Conservation (phyloP, 1,139 yeast species). For the Protomyces macrosporus region DNA sequence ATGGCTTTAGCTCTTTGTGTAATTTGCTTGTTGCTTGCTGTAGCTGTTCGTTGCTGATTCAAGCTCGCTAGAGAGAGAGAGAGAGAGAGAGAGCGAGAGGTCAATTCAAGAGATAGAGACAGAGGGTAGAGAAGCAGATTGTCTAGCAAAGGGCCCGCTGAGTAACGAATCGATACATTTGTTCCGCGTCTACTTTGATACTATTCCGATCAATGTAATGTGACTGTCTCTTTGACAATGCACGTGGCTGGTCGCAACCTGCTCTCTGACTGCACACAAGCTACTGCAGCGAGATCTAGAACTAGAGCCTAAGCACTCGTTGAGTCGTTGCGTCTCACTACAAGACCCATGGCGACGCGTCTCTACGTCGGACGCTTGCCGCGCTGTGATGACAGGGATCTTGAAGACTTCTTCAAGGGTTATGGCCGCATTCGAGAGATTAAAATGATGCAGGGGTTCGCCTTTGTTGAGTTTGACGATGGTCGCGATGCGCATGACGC, state of each 20-base stretch:
- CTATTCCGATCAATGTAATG: not conserved
- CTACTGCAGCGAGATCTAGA: not conserved
- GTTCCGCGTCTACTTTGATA: not conserved
- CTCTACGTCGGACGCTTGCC: conserved; percentile 4
- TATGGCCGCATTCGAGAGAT: conserved; percentile 33
- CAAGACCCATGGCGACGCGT: not conserved
- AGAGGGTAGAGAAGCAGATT: not conserved
- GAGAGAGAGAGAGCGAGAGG: not conserved
- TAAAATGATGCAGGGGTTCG: conserved; percentile 34
- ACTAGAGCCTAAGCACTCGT: not conserved
- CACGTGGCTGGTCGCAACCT: not conserved
- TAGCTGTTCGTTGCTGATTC: not conserved
- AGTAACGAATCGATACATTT: too few species aligned
- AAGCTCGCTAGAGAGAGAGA: not conserved
- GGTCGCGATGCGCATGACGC: conserved; percentile 36
- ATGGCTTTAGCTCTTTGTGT: not conserved
- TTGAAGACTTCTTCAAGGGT: conserved; percentile 30
- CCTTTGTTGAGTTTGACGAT: conserved; percentile 32
- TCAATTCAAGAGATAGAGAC: not conserved
- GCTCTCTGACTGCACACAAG: not conserved
- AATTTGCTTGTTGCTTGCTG: too few species aligned
- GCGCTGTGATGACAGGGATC: conserved; percentile 14
- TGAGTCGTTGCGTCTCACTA: too few species aligned
- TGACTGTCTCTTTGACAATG: not conserved
- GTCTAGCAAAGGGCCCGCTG: too few species aligned